phyloP scores from a whole-genome alignment of 176 grass and related monocot species.

The Canna indica region DNA sequence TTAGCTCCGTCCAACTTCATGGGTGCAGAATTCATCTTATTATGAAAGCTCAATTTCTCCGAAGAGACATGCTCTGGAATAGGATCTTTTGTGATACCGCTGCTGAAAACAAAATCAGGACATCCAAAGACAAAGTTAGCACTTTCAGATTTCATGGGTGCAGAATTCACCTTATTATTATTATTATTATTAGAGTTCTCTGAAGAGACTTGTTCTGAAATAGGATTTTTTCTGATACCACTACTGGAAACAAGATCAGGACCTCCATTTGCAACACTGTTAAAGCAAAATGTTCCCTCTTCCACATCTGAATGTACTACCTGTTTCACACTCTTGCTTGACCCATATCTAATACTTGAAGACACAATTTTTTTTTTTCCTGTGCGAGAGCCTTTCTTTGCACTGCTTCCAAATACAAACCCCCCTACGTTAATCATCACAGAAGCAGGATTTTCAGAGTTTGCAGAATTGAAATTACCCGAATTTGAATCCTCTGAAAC shows the following conservation, averaged over 20 bases:
- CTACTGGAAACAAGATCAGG: not conserved
- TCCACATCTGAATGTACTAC: not conserved
- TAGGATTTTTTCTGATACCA: not conserved
- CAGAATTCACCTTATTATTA: not conserved
- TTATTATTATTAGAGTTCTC: not conserved
- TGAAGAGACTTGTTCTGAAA: not conserved
- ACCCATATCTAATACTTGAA: not conserved
- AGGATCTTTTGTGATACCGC: not conserved
- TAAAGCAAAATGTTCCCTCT: not conserved
- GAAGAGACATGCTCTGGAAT: not conserved
- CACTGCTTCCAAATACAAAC: slow-evolving; percentile 12
- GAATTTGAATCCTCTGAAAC: not conserved
- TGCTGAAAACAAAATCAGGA: not conserved
- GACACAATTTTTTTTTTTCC: not conserved
- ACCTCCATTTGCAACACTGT: not conserved
- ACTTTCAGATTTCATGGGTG: not conserved
- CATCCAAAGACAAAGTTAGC: slow-evolving; percentile 25
- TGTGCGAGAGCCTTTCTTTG: slow-evolving; percentile 11
- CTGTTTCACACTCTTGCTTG: not conserved
- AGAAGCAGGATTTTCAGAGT: not conserved
- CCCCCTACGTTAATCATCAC: not conserved
- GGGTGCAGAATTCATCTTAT: not conserved
- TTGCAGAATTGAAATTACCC: not conserved
- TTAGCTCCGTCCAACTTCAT: not conserved
- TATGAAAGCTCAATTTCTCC: slow-evolving; percentile 1